Evolutionary conservation across 2,329 filamentous ascomycete species (phyloP), one percentile per base, ranked within the genome.

Genomic region (Colletotrichum incanum): DNA sequence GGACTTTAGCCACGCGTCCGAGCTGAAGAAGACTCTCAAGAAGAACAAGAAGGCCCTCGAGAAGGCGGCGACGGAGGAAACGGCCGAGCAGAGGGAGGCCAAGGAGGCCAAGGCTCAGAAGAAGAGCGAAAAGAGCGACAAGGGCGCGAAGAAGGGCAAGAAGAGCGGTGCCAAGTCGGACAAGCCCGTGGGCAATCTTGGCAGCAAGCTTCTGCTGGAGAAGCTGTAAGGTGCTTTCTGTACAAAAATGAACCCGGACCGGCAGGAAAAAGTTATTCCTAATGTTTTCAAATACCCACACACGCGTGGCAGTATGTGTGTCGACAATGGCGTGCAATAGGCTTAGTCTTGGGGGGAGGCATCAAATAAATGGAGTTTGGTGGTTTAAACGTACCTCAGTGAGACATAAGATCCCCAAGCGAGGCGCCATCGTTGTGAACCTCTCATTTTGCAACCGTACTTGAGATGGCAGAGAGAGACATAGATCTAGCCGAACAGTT

Each of bases 21-120:
- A 93, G 77, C 84, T 97, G 64, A 85, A 91, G 78, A 90, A 91
- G 80, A 89, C 86, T 18, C 83, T 98, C 76, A 92, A 91, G 84
- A 92, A 93, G 84, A 90, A 92, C 76, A 93, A 91, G 86, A 92
- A 93, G 83, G 84, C 85, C 72, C 84, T 98, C 68, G 86, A 94
- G 79, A 90, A 89, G 80, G 92, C 92, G 12, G 91, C 92, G 2
- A 87, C 81, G 56, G 88, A 88, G 77, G 89, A 87, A 84, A 90
- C 84, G 26, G 79, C 82, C 6, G 86, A 87, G 78, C 89, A 89
- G 79, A 87, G 85, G 78, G 83, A 82, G 1, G 86, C 81, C 77
- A 87, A 84, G 60, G 86, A 86, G 76, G 87, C 85, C 43, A 86
- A 86, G 54, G 85, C 83, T 64, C 82, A 84, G 65, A 79, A 79